A percentile compares a stretch with the other conserved stretches of the same genome.
Evolutionary conservation across 768 basidiomycete species (phyloP).

Genomic region (Mycena pura): DNA sequence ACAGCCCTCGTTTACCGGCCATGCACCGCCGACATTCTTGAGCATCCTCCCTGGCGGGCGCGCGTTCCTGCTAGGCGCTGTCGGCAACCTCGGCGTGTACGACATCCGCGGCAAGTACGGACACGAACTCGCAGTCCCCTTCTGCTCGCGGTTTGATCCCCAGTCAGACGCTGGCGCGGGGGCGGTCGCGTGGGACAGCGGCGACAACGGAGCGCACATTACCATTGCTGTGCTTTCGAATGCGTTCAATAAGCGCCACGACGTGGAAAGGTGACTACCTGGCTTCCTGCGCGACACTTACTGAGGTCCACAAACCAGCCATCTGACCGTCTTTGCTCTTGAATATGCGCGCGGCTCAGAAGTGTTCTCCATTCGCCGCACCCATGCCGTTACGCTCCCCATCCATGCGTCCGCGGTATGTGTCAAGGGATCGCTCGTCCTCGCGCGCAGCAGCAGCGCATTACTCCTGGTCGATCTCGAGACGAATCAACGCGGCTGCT

Average conservation of each 20-base stretch:
- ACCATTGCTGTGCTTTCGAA: constrained; percentile 13
- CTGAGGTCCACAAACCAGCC: background rate
- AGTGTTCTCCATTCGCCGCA: background rate
- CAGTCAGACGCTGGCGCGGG: background rate
- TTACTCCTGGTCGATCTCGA: background rate
- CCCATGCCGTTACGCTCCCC: constrained; percentile 6
- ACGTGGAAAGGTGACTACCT: background rate
- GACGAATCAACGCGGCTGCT: constrained; percentile 1
- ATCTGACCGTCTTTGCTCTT: constrained; percentile 15
- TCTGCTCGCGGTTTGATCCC: constrained; percentile 8
- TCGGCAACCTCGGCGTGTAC: constrained; percentile 21
- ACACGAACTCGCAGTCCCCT: constrained; percentile 9
- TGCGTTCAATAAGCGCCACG: background rate
- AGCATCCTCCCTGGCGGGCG: constrained; percentile 22
- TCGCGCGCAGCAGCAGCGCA: background rate
- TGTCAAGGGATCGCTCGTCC: background rate
- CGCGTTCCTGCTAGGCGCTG: constrained; percentile 15
- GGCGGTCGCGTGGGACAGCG: constrained; percentile 17
- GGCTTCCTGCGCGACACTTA: background rate
- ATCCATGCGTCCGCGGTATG: constrained; percentile 4
- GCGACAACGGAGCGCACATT: constrained; percentile 18
- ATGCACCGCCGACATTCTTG: constrained; percentile 15
- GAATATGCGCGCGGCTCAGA: background rate
- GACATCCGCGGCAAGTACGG: constrained; percentile 15
- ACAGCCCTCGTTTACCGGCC: constrained; percentile 9